These are phyloP conservation scores for Oryza glaberrima DNA, from an alignment of 176 grass and related monocot species.

Conservation along the genomic window DNA sequence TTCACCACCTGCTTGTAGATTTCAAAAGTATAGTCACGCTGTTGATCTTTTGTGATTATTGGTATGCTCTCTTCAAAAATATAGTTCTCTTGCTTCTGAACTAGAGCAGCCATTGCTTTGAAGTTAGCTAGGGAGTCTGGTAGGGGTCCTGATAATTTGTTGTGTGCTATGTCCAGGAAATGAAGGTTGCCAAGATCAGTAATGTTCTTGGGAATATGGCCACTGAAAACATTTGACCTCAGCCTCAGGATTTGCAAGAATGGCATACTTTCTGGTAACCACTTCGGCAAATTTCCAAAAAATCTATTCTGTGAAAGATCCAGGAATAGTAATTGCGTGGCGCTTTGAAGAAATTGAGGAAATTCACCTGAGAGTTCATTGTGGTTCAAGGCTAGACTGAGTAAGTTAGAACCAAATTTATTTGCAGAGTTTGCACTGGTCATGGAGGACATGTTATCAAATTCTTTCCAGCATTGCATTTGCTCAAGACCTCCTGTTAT, in stretches of 20 bases:
- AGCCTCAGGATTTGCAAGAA: background rate
- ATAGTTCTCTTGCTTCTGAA: background rate
- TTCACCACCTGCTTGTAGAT: background rate
- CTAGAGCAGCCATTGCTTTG: constrained; percentile 10
- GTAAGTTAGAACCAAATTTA: no score
- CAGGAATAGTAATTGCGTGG: background rate
- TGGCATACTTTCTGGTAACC: constrained; percentile 12
- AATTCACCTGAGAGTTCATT: background rate
- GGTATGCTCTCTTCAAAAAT: background rate
- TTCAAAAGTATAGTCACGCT: background rate
- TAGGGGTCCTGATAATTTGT: constrained; percentile 39
- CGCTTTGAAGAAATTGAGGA: constrained; percentile 14
- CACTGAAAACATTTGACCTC: constrained; percentile 43
- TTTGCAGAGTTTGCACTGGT: no score
- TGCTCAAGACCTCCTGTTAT: constrained; percentile 9
- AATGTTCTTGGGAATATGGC: background rate
- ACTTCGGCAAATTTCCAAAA: constrained; percentile 20
- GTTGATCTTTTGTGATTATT: background rate
- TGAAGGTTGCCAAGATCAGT: background rate
- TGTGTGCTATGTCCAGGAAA: constrained; percentile 29
- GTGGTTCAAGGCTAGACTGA: no score
- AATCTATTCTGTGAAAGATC: constrained; percentile 40
- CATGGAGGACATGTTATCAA: no score
- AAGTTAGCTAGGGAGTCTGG: constrained; percentile 27
- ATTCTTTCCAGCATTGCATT: background rate